Conservation (phyloP, 108 stramenopile genomes). For the Skeletonema menzelii region DNA sequence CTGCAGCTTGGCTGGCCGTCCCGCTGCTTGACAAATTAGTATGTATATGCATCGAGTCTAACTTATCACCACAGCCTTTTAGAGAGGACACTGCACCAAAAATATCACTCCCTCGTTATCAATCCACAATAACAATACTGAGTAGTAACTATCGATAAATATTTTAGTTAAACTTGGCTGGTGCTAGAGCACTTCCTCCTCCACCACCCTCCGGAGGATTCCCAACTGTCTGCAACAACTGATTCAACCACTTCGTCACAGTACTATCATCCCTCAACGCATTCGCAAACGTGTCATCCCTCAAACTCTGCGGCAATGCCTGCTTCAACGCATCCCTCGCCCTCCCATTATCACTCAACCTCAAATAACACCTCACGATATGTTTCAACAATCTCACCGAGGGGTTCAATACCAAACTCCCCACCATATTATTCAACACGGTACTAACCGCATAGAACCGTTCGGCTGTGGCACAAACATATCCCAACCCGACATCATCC, state of each 20-base stretch:
- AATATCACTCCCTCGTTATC: not conserved
- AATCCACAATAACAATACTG: too few relatives aligned
- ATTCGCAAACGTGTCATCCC: constrained; percentile 86
- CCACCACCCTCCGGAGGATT: constrained; percentile 1
- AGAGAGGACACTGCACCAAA: not conserved
- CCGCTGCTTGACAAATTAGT: not conserved
- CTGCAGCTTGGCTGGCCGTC: not conserved
- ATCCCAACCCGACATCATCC: constrained; percentile 95
- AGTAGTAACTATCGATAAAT: too few relatives aligned
- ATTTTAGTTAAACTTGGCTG: too few relatives aligned
- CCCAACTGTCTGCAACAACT: constrained; percentile 76
- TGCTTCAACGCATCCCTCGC: constrained; percentile 96
- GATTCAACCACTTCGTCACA: constrained; percentile 89
- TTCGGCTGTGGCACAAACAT: constrained; percentile 99
- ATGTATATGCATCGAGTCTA: not conserved
- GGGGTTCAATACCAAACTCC: constrained; percentile 81
- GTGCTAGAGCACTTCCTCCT: not conserved
- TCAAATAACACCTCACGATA: constrained; percentile 96
- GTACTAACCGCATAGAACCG: constrained; percentile 97
- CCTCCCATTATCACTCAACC: constrained; percentile 92
- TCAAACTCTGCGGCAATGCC: constrained; percentile 87
- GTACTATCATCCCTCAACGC: constrained; percentile 87
- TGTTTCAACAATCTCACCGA: constrained; percentile 96
- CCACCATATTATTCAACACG: constrained; percentile 95
- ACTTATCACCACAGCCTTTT: too few relatives aligned